phyloP scores from a whole-genome alignment of 208 protist species.

The Lotmaria passim region DNA sequence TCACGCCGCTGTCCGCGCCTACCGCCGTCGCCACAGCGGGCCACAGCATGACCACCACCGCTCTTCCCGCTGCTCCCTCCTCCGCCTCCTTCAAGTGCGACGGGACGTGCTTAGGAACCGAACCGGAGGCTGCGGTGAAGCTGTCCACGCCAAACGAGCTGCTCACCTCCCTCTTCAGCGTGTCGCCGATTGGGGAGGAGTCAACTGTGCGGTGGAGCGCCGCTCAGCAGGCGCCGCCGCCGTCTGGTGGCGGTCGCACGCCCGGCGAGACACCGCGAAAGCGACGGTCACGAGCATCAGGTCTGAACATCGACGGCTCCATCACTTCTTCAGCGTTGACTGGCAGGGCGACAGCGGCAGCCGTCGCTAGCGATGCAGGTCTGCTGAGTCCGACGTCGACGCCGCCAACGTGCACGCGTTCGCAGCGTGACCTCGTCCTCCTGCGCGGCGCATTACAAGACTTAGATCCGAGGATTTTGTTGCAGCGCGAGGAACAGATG shows the following conservation, averaged over 20 bases:
- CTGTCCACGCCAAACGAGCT: constrained; percentile 1
- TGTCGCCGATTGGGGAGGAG: not conserved
- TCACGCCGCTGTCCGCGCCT: not conserved
- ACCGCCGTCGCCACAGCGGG: not conserved
- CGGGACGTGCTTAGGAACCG: not conserved
- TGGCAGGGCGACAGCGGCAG: not conserved
- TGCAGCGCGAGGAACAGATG: constrained; percentile 63
- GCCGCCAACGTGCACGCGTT: not conserved
- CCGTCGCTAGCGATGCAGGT: no score
- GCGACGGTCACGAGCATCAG: not conserved
- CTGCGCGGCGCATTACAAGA: constrained; percentile 10
- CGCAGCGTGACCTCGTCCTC: constrained; percentile 12
- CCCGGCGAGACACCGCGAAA: not conserved
- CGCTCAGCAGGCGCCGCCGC: constrained; percentile 2
- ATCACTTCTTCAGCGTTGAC: no score
- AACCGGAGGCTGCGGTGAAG: not conserved
- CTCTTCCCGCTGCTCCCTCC: not conserved
- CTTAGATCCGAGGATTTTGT: constrained; percentile 30
- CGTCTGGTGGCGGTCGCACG: not conserved
- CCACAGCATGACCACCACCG: constrained; percentile 9
- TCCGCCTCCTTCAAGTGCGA: not conserved
- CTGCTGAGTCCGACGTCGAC: not conserved
- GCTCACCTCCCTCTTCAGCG: not conserved
- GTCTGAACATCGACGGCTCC: not conserved
- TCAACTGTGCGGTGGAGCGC: constrained; percentile 2